phyloP scores from a whole-genome alignment of 2,329 filamentous ascomycete genomes.

The Ramichloridium luteum region DNA sequence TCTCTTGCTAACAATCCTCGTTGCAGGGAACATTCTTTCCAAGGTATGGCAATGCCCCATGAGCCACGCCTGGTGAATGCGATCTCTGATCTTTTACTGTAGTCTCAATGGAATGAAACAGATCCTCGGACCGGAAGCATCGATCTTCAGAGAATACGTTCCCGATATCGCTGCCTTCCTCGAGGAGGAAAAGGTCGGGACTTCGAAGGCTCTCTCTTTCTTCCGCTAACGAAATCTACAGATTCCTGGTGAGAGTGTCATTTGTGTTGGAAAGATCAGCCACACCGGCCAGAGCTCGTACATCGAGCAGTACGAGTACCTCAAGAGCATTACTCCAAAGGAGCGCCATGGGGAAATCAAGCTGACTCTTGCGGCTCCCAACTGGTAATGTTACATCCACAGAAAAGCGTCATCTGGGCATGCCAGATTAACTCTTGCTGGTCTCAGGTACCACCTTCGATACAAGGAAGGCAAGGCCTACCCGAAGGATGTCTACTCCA shows the following conservation, averaged over 20 bases:
- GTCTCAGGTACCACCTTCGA: conserved; percentile 16
- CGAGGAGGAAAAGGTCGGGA: conserved; percentile 43
- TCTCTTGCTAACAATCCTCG: too few relatives aligned
- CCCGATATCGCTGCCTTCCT: conserved; percentile 52
- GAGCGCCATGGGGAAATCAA: conserved; percentile 49
- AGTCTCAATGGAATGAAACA: conserved; percentile 34
- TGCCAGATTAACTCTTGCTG: too few relatives aligned
- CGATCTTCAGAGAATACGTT: conserved; percentile 46
- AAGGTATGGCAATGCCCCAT: too few relatives aligned
- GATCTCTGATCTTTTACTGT: too few relatives aligned
- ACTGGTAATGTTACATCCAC: too few relatives aligned
- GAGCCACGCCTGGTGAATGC: too few relatives aligned
- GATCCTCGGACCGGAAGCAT: conserved; percentile 31
- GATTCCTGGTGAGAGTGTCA: conserved; percentile 41
- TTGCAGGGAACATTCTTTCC: conserved; percentile 23
- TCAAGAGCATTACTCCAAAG: conserved; percentile 47
- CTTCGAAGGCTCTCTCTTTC: too few relatives aligned
- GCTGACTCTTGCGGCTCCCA: conserved; percentile 18
- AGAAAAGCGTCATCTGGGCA: too few relatives aligned
- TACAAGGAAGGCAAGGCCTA: conserved; percentile 41
- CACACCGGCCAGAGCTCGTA: conserved; percentile 44
- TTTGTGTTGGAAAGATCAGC: conserved; percentile 31
- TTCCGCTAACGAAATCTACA: too few relatives aligned
- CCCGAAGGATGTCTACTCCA: conserved; percentile 32
- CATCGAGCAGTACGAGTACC: conserved; percentile 44